These are phyloP conservation scores for Pseudocercospora crystallina DNA, from an alignment of 2,329 filamentous ascomycete species.

Conservation along the genomic window DNA sequence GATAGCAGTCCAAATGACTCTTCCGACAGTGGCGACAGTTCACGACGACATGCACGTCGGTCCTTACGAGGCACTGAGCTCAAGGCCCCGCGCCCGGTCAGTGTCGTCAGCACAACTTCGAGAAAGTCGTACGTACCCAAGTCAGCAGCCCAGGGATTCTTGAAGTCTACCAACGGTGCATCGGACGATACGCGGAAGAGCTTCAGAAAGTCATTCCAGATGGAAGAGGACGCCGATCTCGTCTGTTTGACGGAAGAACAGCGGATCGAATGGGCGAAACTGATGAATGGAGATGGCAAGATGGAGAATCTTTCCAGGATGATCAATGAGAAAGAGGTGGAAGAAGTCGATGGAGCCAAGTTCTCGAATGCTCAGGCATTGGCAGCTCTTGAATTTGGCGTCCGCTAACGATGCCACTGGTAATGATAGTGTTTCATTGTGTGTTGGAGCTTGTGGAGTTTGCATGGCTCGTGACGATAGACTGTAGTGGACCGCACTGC, in stretches of 20 bases:
- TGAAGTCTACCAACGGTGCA: slow-evolving; percentile 25
- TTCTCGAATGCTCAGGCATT: slow-evolving; percentile 28
- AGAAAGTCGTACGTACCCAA: slow-evolving; percentile 25
- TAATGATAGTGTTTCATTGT: no score
- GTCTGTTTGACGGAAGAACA: slow-evolving; percentile 31
- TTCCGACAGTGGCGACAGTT: slow-evolving; percentile 3
- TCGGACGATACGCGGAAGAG: slow-evolving; percentile 20
- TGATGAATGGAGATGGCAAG: slow-evolving; percentile 19
- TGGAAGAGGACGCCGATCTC: slow-evolving; percentile 23
- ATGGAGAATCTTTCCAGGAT: slow-evolving; percentile 15
- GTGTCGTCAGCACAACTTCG: slow-evolving; percentile 19
- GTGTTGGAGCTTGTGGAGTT: no score
- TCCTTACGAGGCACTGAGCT: background rate
- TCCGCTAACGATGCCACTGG: slow-evolving; percentile 31
- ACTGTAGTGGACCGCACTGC: no score
- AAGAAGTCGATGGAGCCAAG: slow-evolving; percentile 4
- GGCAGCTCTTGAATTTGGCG: slow-evolving; percentile 30
- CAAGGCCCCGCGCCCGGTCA: slow-evolving; percentile 21
- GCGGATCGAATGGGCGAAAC: slow-evolving; percentile 28
- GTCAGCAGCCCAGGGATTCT: slow-evolving; percentile 27
- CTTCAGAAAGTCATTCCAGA: slow-evolving; percentile 21
- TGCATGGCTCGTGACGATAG: no score
- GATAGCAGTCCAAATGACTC: slow-evolving; percentile 15
- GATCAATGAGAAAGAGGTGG: slow-evolving; percentile 5
- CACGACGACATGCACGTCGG: background rate